Conservation (phyloP, 208 protist species). For the Novymonas esmeraldas region DNA sequence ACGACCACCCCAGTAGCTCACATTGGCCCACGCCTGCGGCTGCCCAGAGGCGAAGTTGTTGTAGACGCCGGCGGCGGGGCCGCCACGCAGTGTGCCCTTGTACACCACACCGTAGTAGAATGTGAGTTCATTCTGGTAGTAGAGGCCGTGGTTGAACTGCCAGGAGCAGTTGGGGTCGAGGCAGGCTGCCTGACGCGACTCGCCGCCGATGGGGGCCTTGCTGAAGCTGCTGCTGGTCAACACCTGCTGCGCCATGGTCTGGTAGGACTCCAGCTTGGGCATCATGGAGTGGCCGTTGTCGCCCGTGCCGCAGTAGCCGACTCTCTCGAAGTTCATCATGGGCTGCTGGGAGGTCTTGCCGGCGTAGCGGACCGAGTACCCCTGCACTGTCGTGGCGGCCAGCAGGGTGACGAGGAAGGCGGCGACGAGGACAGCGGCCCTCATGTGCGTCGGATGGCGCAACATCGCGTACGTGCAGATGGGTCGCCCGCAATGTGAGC, state of each 20-base stretch:
- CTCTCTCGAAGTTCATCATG: slow-evolving; percentile 21
- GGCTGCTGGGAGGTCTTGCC: slow-evolving; percentile 17
- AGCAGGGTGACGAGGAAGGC: slow-evolving; percentile 20
- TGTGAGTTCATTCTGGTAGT: slow-evolving; percentile 43
- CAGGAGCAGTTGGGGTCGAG: slow-evolving; percentile 44
- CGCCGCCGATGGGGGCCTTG: slow-evolving; percentile 50
- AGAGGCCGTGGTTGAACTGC: slow-evolving; percentile 61
- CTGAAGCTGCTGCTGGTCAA: slow-evolving; percentile 27
- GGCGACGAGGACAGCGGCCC: slow-evolving; percentile 10
- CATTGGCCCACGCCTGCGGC: slow-evolving; percentile 45
- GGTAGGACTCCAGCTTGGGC: slow-evolving; percentile 49
- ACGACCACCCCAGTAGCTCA: slow-evolving; percentile 52
- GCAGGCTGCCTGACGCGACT: slow-evolving; percentile 46
- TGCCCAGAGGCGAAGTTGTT: slow-evolving; percentile 35
- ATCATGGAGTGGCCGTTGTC: slow-evolving; percentile 60
- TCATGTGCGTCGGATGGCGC: neutral
- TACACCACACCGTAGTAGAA: slow-evolving; percentile 63
- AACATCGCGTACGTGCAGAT: neutral
- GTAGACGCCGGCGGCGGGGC: slow-evolving; percentile 23
- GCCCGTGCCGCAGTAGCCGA: slow-evolving; percentile 38
- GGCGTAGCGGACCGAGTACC: slow-evolving; percentile 51
- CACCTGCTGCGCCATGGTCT: slow-evolving; percentile 22
- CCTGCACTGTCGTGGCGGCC: slow-evolving; percentile 11
- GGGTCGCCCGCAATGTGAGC: too few species aligned
- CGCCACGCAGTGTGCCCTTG: slow-evolving; percentile 18